A percentile compares a stretch with the other conserved stretches of the same genome.
Evolutionary conservation across 176 grass and related monocot species (phyloP).

Genomic region (Leersia perrieri): DNA sequence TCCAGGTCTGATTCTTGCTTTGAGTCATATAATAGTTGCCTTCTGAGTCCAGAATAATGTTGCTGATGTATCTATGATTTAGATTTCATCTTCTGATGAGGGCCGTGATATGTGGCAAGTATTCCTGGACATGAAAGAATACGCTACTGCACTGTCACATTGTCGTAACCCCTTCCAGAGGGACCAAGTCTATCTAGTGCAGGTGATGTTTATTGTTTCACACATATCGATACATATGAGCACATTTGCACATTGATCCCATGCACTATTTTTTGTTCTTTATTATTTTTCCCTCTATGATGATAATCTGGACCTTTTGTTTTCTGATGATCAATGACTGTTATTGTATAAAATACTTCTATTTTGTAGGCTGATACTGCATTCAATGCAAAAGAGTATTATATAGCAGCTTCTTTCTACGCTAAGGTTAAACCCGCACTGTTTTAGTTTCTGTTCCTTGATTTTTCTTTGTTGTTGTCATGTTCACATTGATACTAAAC

Average conservation of each 20-base stretch:
- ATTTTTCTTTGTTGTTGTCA: conserved; percentile 4
- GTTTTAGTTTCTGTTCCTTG: conserved; percentile 11
- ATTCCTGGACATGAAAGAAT: conserved; percentile 84
- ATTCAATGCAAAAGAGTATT: conserved; percentile 80
- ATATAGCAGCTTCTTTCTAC: conserved; percentile 92
- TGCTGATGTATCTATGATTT: conserved; percentile 34
- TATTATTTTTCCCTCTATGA: conserved; percentile 2
- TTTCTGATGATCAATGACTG: conserved; percentile 17
- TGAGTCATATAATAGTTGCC: not conserved
- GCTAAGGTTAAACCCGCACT: conserved; percentile 65
- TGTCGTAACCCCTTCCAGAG: conserved; percentile 71
- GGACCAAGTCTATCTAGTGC: conserved; percentile 87
- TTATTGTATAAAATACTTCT: conserved; percentile 25
- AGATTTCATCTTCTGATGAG: conserved; percentile 86
- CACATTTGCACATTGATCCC: not conserved
- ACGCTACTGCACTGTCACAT: conserved; percentile 81
- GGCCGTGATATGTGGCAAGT: conserved; percentile 97
- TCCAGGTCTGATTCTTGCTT: conserved; percentile 64
- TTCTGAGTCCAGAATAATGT: conserved; percentile 2
- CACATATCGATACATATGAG: not conserved
- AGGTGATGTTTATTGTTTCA: conserved; percentile 45
- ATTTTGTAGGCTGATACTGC: conserved; percentile 82
- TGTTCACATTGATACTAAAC: conserved; percentile 17
- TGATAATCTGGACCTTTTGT: conserved; percentile 20
- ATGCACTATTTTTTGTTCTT: not conserved